Evolutionary conservation across 1,284 basidiomycete species (phyloP), one percentile per base, ranked within the genome.

Genomic region (Ceratobasidium sp.): DNA sequence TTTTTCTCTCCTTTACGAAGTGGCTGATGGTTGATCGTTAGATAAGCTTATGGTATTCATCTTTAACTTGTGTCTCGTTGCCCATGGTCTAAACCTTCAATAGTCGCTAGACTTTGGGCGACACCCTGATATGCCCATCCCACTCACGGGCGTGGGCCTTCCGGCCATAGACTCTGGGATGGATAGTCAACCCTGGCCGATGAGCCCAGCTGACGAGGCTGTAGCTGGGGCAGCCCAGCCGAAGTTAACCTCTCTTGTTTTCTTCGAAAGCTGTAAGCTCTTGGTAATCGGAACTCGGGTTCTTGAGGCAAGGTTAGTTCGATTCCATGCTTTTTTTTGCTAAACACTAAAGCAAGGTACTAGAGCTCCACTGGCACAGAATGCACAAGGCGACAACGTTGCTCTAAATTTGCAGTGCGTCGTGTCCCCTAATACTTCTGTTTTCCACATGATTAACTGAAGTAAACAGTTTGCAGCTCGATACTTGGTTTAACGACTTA

Each of bases 231-330:
- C 23, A 4, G n/a, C 26, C 20, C 39, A 46, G 12, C 33, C 56
- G 40, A 40, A 70, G 5, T 26, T 87, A 61, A 84, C 89, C 10
- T 87, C 89, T 9, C 88, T 86, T 71, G 88, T 88, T 1, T 92
- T 92, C 81, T 85, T 86, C 15, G 87, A 88, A 18, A 89, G 88
- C 0, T 90, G 89, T 75, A 86, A 89, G 80, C 83, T 92, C 39
- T 85, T 91, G 81, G 82, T 87, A 78, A 90, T 92, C 70, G 88
- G 89, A 1, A 84, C 90, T 79, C 83, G 86, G 53, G 89, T 92
- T 71, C 88, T 91, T 86, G 89, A 90, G 46, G 46, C 46, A 13
- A 18, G 12, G 46, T 49, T 20, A n/a, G 58, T 33, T 33, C 33
- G 33, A 33, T 33, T 33, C 33, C 33, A 33, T 33, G 33, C 33